Conservation (phyloP, 257 asterid species). For the Solanum dulcamara region DNA sequence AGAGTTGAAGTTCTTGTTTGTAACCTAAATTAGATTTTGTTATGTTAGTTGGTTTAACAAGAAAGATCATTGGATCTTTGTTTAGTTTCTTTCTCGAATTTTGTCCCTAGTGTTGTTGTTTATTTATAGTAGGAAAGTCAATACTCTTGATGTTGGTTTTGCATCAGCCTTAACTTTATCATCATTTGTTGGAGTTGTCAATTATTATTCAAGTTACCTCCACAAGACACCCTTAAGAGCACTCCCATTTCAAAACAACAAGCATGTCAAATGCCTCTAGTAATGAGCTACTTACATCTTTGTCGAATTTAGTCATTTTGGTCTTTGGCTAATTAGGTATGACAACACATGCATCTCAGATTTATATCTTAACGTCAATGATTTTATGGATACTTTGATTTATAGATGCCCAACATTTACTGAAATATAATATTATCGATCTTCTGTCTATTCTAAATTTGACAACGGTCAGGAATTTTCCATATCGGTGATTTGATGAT, state of each 20-base stretch:
- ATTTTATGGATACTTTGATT: background rate
- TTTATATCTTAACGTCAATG: background rate
- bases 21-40: conserved; percentile 11
- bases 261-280: background rate
- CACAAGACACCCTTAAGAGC: background rate
- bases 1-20: conserved; percentile 70
- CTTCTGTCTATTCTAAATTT: background rate
- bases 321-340: background rate
- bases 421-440: background rate
- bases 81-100: background rate
- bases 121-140: background rate
- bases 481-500: background rate
- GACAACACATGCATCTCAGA: background rate
- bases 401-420: background rate
- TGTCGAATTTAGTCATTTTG: background rate
- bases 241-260: background rate
- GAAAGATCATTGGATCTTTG: background rate
- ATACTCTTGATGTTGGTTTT: background rate
- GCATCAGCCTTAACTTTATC: background rate
- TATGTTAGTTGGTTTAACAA: background rate
- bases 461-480: background rate
- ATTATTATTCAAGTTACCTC: background rate
- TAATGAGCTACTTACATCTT: background rate
- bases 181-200: background rate
- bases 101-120: background rate